Conservation (phyloP, 495 filamentous ascomycete genomes). For the Aspergillus incahuasiensis region DNA sequence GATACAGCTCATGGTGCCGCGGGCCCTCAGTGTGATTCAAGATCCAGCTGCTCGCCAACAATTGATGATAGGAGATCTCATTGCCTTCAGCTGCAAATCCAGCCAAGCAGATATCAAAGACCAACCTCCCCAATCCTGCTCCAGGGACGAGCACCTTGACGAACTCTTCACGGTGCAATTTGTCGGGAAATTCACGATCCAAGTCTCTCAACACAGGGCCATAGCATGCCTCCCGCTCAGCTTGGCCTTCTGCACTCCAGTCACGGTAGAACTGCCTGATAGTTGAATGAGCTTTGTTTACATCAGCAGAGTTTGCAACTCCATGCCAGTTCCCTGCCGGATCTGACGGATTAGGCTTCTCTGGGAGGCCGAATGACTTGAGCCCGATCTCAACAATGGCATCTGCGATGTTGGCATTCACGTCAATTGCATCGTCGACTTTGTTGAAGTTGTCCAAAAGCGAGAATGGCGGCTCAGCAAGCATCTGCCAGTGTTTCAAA, state of each 20-base stretch:
- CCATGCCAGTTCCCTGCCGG: conserved; percentile 55
- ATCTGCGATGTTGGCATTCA: conserved; percentile 77
- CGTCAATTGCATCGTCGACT: conserved; percentile 84
- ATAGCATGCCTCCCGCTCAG: conserved; percentile 73
- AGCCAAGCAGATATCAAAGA: conserved; percentile 74
- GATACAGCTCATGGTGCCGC: conserved; percentile 55
- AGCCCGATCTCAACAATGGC: conserved; percentile 66
- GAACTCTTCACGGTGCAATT: conserved; percentile 17
- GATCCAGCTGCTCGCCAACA: conserved; percentile 81
- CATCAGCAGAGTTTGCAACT: conserved; percentile 60
- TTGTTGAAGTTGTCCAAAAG: conserved; percentile 68
- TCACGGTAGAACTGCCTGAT: conserved; percentile 92
- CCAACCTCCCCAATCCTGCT: conserved; percentile 79
- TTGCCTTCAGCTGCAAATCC: conserved; percentile 84
- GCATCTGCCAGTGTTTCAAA: conserved; percentile 70
- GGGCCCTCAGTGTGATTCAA: conserved; percentile 63
- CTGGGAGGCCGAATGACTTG: conserved; percentile 54
- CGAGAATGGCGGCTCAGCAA: conserved; percentile 75
- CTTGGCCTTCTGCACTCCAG: conserved; percentile 75
- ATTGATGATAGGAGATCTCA: conserved; percentile 91
- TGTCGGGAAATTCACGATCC: conserved; percentile 44
- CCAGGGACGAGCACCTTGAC: conserved; percentile 80
- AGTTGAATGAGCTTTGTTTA: conserved; percentile 88
- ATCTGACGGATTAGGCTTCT: conserved; percentile 28
- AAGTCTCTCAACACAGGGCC: conserved; percentile 64